Evolutionary conservation across 2,329 filamentous ascomycete genomes (phyloP), one percentile per base, ranked within the genome.

Genomic region (Colletotrichum sidae): DNA sequence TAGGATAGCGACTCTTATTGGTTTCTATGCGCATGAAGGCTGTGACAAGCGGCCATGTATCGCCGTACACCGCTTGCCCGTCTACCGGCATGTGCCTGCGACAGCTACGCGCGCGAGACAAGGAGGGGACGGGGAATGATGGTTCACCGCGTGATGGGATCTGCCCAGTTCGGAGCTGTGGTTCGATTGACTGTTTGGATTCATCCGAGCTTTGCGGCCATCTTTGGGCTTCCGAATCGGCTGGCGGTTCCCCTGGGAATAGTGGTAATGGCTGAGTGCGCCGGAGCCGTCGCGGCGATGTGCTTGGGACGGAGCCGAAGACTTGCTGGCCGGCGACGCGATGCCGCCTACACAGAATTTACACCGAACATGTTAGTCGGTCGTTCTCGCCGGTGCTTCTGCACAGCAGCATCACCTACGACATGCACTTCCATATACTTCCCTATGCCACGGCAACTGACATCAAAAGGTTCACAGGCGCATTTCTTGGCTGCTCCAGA

Each of bases 1-100:
- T 42, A 52, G 45, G 25, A 25, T 25, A 25, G 42, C 52, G 38
- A 11, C 41, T 52, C 47, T 62, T 34, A 49, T 39, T 56, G 57
- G 53, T 49, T 57, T 63, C 58, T 41, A 63, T 62, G 58, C 47
- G 58, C 63, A 66, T 66, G 52, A 66, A 52, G 4, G 60, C 15
- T 45, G 52, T 57, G 46, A 57, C 47, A 66, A 46, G 15, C 39
- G 25, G 25, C 25, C 25, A 25, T n/a, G 17, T 59, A 41, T 33
- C 33, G 38, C 17, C 25, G 51, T 55, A 41, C 44, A 47, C 41
- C 38, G 15, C 39, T 25, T 5, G 46, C 47, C 13, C 44, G 46
- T 33, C 37, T 58, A 47, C 63, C 34, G 52, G 63, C 63, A 66
- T 66, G 15, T 62, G 58, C 58, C 47, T 63, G 63, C 41, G 44